Base-by-base conservation (phyloP, 2,329 filamentous ascomycete species). In the Fusarium coffeatum region DNA sequence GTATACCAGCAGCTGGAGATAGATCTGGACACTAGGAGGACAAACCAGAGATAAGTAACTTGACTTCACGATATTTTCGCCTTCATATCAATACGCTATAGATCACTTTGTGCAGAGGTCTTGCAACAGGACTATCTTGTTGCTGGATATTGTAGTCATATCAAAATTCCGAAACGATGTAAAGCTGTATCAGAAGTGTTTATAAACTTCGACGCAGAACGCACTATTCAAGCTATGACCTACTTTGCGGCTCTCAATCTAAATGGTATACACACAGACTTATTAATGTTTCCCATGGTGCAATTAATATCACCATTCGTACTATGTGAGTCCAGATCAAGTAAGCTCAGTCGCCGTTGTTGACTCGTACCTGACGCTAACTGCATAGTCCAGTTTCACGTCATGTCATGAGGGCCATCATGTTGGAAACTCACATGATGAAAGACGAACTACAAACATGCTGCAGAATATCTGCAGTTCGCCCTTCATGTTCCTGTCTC, bases 281-380 rank as follows among this genome's bases (percentile, higher is more conserved):
- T n/a, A n/a, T 25, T 11, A 20, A 22, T 23, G 20, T 27, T 32
- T 3, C 28, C 22, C 1, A 12, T 16, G 7, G 11, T 34, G 18
- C n/a, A 27, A n/a, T 47, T 22, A 20, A 48, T 15, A 43, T 48
- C 27, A 30, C 22, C 15, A 16, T 13, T 10, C 15, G 22, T 51
- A 20, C 16, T 37, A 20, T 15, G 12, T 49, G 30, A 12, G 23
- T 42, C 20, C 42, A 37, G 27, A 5, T 13, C 10, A 20, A 32
- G 45, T 30, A 42, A 55, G 12, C 42, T 55, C 28, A 22, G 37
- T 28, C 13, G 13, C 23, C n/a, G 25, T 23, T 18, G 12, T 61
- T 30, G 28, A 47, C 27, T 55, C 11, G 13, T 43, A 43, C 55
- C 40, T 66, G 49, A 27, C 43, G 45, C 45, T 66, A 55, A 55